A percentile compares a stretch with the other conserved stretches of the same genome.
phyloP scores from a whole-genome alignment of 2,329 filamentous ascomycete genomes.

The Lasiodiplodia theobromae region DNA sequence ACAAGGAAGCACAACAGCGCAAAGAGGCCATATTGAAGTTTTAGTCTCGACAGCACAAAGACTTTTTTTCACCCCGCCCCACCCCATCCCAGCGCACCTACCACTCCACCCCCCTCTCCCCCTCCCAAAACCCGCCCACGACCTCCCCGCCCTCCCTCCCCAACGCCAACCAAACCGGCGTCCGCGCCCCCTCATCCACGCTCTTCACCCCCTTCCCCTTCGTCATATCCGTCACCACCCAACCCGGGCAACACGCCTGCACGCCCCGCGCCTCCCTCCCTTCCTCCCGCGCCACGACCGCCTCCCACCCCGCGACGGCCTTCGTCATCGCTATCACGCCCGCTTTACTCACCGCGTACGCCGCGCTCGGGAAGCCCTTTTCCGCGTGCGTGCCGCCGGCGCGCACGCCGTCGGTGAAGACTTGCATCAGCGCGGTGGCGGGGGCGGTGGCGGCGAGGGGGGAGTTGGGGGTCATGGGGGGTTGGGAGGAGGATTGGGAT shows the following conservation, averaged over 20 bases:
- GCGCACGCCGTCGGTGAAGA: conserved; percentile 56
- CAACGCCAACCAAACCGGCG: conserved; percentile 53
- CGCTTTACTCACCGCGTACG: conserved; percentile 58
- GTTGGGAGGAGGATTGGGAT: too few relatives aligned
- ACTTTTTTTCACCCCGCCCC: too few relatives aligned
- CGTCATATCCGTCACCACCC: conserved; percentile 57
- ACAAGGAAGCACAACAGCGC: too few relatives aligned
- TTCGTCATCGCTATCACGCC: conserved; percentile 53
- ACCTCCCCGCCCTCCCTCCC: conserved; percentile 45
- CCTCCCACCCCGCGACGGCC: conserved; percentile 48
- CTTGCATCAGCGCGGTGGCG: conserved; percentile 56
- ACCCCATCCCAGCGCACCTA: conserved; percentile 14
- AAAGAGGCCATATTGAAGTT: too few relatives aligned
- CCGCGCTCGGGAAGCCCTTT: conserved; percentile 58
- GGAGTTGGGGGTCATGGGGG: conserved; percentile 9
- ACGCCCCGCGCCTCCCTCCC: conserved; percentile 51
- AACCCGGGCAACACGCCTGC: conserved; percentile 54
- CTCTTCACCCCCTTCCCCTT: conserved; percentile 50
- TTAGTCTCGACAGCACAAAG: too few relatives aligned
- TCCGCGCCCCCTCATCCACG: conserved; percentile 54
- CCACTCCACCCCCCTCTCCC: conserved; percentile 49
- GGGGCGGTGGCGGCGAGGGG: conserved; percentile 34
- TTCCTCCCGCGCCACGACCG: conserved; percentile 50
- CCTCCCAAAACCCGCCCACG: conserved; percentile 46
- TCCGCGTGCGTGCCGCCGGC: conserved; percentile 53